Evolutionary conservation across 169 alveolate genomes (phyloP).

Genomic region (Cyclospora cayetanensis): DNA sequence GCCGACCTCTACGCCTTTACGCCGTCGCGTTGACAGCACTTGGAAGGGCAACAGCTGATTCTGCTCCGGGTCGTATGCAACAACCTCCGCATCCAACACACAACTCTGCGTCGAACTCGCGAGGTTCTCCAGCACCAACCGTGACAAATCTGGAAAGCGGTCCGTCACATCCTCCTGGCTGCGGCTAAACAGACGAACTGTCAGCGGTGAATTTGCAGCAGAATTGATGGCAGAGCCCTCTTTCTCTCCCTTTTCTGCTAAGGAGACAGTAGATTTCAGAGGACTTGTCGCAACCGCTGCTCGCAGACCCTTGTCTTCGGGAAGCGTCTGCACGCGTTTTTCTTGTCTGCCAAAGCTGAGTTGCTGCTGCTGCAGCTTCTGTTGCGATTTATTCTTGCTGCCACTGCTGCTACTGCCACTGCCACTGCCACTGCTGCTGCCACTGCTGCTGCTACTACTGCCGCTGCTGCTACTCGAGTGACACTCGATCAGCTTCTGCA

Average conservation of each 20-base stretch:
- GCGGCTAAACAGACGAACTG: conserved; percentile 89
- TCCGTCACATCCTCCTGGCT: conserved; percentile 94
- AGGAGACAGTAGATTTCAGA: no score
- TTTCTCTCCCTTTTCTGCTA: no score
- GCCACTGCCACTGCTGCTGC: background rate
- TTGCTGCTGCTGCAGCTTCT: no score
- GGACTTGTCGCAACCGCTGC: no score
- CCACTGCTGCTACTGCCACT: conserved; percentile 49
- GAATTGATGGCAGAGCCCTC: no score
- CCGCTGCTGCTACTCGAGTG: background rate
- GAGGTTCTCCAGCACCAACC: conserved; percentile 76
- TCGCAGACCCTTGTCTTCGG: no score
- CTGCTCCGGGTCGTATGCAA: conserved; percentile 88
- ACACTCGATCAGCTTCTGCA: background rate
- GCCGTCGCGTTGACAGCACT: conserved; percentile 92
- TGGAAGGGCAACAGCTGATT: conserved; percentile 96
- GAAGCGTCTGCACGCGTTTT: no score
- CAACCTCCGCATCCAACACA: conserved; percentile 97
- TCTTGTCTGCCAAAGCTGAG: no score
- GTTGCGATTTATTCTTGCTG: no score
- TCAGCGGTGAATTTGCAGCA: no score
- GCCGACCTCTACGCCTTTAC: conserved; percentile 90
- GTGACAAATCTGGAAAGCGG: conserved; percentile 92
- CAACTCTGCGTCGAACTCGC: conserved; percentile 76
- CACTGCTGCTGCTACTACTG: background rate